Evolutionary conservation across 768 basidiomycete genomes (phyloP), one percentile per base, ranked within the genome.

Genomic region (Serendipita indica): DNA sequence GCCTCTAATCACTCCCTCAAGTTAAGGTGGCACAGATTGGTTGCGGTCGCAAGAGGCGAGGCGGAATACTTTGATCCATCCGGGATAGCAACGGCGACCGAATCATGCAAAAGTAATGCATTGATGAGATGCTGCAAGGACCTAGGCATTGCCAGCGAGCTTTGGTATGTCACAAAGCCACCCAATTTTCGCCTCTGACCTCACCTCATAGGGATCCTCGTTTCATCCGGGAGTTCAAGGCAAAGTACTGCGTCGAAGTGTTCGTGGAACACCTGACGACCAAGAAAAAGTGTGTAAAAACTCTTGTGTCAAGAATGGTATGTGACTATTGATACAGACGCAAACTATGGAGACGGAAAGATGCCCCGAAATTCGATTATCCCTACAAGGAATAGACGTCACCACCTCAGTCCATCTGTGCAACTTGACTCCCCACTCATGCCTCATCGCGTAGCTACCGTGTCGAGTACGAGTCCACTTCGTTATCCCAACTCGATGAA

Each of bases 121-220:
- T 74, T 98, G 30, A 96, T 97, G 93, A 76, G 94, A 32, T 97
- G 94, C 69, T 92, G 89, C 73, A 98, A 98, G 67, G 94, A 98
- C 67, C 73, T 98, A 37, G 94, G 94, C 10, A 77, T 98, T 64
- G 94, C 94, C 0, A 92, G 90, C 69, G 94, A 97, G 71, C 81
- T 98, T 22, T 97, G 94, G 92, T 91, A 63, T 61, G 77, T 62
- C n/a, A 20, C 14, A 27, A 1, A 12, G 16, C 41, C 41, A 7
- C 16, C 1, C 41, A n/a, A 5, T n/a, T 39, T 12, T 5, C 18
- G 1, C 6, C 41, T 43, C 41, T 43, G 2, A 35, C 22, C 32
- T 27, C 41, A 6, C 1, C 37, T 41, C 30, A 0, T 62, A 92
- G 89, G 92, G 94, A 98, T 67, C 94, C 94, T 25, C 83, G 86